A percentile compares a stretch with the other conserved stretches of the same genome.
Conservation (phyloP, 257 asterid species). For the Petunia axillaris region DNA sequence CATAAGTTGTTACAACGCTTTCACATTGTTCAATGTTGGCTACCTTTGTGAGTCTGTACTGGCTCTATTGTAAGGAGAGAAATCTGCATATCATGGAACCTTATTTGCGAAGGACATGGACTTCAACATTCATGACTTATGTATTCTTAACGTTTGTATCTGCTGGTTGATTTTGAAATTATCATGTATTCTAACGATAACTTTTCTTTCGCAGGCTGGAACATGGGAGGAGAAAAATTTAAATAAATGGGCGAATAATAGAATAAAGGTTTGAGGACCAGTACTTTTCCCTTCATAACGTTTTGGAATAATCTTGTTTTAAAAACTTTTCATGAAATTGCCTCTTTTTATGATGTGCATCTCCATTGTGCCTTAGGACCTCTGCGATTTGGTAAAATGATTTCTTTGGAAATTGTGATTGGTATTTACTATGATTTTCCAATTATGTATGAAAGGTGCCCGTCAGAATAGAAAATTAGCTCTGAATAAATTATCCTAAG, state of each 20-base stretch:
- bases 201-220: slow-evolving; percentile 48
- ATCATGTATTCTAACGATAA: background rate
- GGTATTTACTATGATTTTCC: background rate
- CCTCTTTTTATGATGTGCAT: background rate
- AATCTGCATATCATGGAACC: too few relatives aligned
- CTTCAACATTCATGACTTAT: background rate
- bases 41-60: too few relatives aligned
- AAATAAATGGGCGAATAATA: slow-evolving; percentile 51
- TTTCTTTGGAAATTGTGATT: background rate
- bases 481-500: slow-evolving; percentile 9
- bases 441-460: background rate
- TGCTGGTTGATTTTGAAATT: background rate
- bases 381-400: background rate
- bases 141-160: background rate
- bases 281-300: background rate
- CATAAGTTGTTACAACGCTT: too few relatives aligned
- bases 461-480: background rate
- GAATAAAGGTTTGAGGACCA: slow-evolving; percentile 46
- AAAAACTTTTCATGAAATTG: background rate
- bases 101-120: too few relatives aligned
- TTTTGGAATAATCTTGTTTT: background rate
- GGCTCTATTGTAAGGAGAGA: too few relatives aligned
- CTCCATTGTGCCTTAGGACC: background rate
- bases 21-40: too few relatives aligned
- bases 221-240: slow-evolving; percentile 60